Base-by-base conservation (phyloP, 225 moss, liverwort and hornwort genomes). In the Physcomitrium patens region DNA sequence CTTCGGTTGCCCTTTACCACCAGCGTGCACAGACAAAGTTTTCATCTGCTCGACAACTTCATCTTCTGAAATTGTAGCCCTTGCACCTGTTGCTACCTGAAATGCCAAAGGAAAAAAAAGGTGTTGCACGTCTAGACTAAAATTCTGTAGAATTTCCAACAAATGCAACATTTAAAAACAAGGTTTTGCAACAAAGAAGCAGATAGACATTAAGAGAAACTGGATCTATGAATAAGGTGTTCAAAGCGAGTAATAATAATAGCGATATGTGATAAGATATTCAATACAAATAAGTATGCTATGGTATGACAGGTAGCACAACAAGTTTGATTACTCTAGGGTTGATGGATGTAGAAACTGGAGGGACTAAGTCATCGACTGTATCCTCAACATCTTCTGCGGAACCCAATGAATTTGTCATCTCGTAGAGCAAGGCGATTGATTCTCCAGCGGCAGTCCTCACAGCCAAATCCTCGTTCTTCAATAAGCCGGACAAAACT, bases 41-140 rank as follows among this genome's bases (percentile, higher is more conserved):
- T 96, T 94, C 91, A 96, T 94, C 69, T 89, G 90, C 72, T 94
- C 87, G 31, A 96, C 87, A 48, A 96, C 90, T 79, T 89, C 77
- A 55, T 83, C 79, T 77, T 89, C 89, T 49, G 85, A 81, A 72
- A 91, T 86, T 47, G 86, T 69, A 49, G 78, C 67, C 65, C 78
- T 91, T 18, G 80, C 86, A 17, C 73, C 77, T 57, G 69, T 43
- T 2, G 51, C 68, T n/a, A 79, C 79, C 78, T 89, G 76, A 74
- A 65, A 78, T 76, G 76, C 41, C 71, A 83, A 17, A 27, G 54
- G 46, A 7, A 37, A n/a, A 37, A n/a, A 48, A 48, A 74, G 9
- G 10, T 37, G 45, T 67, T 67, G 18, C 59, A 58, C 24, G 0
- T 66, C 48, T 78, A 6, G 10, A 63, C 16, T 37, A 10, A 63